Conservation (phyloP, 2,329 filamentous ascomycete genomes). For the Neofusicoccum umdonicola region DNA sequence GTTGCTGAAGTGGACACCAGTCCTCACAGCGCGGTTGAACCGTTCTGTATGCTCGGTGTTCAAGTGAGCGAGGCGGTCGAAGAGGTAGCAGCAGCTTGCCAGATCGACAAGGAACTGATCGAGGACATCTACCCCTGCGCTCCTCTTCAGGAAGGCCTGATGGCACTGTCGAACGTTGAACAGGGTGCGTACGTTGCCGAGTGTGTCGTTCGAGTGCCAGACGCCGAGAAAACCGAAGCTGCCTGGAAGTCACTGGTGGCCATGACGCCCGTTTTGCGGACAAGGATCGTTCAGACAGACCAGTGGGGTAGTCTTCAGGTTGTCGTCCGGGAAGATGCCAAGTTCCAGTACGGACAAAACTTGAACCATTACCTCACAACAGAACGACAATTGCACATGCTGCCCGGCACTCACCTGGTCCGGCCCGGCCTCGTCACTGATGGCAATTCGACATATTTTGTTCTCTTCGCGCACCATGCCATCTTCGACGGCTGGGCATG, state of each 20-base stretch:
- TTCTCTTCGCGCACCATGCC: conserved; percentile 38
- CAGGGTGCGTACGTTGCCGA: conserved; percentile 52
- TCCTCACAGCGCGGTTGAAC: neutral
- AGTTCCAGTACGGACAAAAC: conserved; percentile 12
- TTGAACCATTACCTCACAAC: conserved; percentile 26
- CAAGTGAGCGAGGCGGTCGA: neutral
- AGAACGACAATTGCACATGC: conserved; percentile 27
- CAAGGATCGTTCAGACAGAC: conserved; percentile 37
- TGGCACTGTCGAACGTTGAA: conserved; percentile 53
- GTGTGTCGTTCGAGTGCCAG: conserved; percentile 6
- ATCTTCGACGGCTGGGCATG: conserved; percentile 39
- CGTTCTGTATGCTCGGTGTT: neutral
- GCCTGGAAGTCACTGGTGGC: conserved; percentile 47
- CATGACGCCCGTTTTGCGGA: conserved; percentile 47
- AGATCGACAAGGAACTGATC: conserved; percentile 21
- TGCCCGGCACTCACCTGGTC: conserved; percentile 28
- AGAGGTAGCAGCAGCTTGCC: neutral
- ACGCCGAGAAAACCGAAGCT: conserved; percentile 38
- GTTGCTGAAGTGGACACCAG: neutral
- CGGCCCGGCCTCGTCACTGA: conserved; percentile 27
- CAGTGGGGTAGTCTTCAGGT: conserved; percentile 33
- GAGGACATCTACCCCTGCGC: conserved; percentile 58
- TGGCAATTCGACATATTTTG: conserved; percentile 25
- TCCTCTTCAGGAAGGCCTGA: conserved; percentile 54
- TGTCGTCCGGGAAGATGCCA: conserved; percentile 26